phyloP scores from a whole-genome alignment of 441 rosid species.

The Gossypium lobatum region DNA sequence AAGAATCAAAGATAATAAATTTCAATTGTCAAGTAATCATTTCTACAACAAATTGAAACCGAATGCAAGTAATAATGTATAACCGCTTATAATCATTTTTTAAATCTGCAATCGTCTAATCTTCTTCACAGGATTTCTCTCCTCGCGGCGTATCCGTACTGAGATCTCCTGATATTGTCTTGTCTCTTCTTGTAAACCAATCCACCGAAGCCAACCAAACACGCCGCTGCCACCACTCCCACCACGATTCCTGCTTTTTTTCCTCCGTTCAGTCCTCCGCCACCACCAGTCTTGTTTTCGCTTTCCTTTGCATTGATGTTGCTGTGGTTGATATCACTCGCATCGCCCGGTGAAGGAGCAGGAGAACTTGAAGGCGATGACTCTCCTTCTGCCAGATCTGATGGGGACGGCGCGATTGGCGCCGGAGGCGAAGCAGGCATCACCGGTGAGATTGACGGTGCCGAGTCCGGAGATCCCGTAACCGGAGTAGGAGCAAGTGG shows the following conservation, averaged over 20 bases:
- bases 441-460: constrained; percentile 3
- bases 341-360: constrained; percentile 6
- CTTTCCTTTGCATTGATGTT: background rate
- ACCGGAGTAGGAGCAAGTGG: constrained; percentile 4
- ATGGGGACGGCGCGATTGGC: background rate
- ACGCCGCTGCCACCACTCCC: constrained; percentile 22
- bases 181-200: constrained; percentile 29
- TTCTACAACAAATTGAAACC: background rate
- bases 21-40: background rate
- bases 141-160: constrained; percentile 19
- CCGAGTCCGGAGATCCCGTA: background rate
- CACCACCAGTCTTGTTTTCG: background rate
- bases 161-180: constrained; percentile 19
- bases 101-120: background rate
- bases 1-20: constrained; percentile 1
- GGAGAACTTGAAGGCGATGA: constrained; percentile 6
- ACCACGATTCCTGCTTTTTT: constrained; percentile 25
- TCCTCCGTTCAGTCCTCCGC: constrained; percentile 23
- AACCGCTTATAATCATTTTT: background rate
- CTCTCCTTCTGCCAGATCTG: constrained; percentile 5
- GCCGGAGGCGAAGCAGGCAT: constrained; percentile 5
- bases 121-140: constrained; percentile 14
- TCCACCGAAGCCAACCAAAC: constrained; percentile 23
- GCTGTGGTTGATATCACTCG: constrained; percentile 6
- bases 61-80: background rate